Evolutionary conservation across 2,329 filamentous ascomycete genomes (phyloP).

Genomic region (Neofusicoccum kwambonambiense): DNA sequence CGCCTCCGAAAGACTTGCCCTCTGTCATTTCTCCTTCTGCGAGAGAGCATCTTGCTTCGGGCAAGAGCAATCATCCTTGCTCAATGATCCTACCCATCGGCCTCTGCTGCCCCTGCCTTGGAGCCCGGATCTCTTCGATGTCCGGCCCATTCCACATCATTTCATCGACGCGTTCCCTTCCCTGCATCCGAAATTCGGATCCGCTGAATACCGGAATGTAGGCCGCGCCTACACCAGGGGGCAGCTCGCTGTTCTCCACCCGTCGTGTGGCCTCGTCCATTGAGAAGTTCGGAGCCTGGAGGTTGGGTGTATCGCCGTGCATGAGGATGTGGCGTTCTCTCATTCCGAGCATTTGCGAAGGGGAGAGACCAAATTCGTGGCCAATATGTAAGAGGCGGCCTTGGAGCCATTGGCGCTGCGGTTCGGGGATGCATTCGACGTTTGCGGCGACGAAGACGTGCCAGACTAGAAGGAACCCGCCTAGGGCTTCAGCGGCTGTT

Average conservation of each 20-base stretch:
- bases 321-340: neutral
- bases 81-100: no score
- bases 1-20: no score
- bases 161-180: no score
- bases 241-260: neutral
- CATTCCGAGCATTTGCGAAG: conserved; percentile 21
- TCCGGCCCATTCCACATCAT: no score
- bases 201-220: no score
- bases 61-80: no score
- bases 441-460: conserved; percentile 41
- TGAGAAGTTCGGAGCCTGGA: neutral
- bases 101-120: no score
- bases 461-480: conserved; percentile 42
- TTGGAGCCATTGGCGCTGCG: conserved; percentile 38
- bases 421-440: conserved; percentile 35
- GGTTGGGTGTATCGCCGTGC: conserved; percentile 2
- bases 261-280: neutral
- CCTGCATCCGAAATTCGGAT: no score
- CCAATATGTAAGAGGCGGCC: conserved; percentile 38
- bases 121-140: no score
- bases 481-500: conserved; percentile 38
- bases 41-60: no score
- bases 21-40: no score
- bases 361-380: conserved; percentile 33
- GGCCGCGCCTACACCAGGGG: neutral